Base-by-base conservation (phyloP, 208 protist species). In the Trypanosomatidae sp. region DNA sequence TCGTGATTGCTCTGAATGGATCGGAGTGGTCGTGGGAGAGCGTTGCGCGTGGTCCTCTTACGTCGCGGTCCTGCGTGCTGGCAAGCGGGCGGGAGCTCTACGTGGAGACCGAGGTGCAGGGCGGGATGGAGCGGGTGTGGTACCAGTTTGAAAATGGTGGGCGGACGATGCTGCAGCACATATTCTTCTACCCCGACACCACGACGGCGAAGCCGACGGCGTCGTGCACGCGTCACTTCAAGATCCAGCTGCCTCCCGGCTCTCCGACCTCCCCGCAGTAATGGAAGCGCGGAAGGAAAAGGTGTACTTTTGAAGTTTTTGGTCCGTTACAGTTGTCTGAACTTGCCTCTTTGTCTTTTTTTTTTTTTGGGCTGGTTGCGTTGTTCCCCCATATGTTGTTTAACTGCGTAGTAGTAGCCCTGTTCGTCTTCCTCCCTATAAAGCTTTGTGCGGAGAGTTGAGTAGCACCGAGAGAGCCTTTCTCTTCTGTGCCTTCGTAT, bases 41-140 rank as follows among this genome's bases (percentile, higher is more conserved):
- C 62, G 33, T 79, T 4, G 73, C 73, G 28, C 81, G 79, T 17
- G 87, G 84, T 28, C 8, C 67, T 10, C 19, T 90, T 13, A 60
- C 22, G 44, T 84, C 81, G 5, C 82, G 81, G 13, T 79, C 88
- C 1, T 87, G 80, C 67, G 66, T 92, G 17, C 64, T 85, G 64
- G 43, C 77, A 0, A 69, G 50, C 6, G 88, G 85, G 28, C 55
- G 70, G 0, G 67, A 79, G 64, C 73, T 92, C 36, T 92, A 80
- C 55, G 71, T 92, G 36, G 82, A 90, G 69, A 85, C 80, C 8
- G 33, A 77, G 9, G 64, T 86, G 1, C 50, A 36, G 1, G 56
- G 73, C 7, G 83, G 80, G 4, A 79, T 92, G 0, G 82, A 90
- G 75, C 85, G 83, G 0, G 56, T 69, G 1, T 92, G 83, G 81